A percentile compares a stretch with the other conserved stretches of the same genome.
phyloP scores from a whole-genome alignment of 257 asterid species.

The Pogostemon cablin region DNA sequence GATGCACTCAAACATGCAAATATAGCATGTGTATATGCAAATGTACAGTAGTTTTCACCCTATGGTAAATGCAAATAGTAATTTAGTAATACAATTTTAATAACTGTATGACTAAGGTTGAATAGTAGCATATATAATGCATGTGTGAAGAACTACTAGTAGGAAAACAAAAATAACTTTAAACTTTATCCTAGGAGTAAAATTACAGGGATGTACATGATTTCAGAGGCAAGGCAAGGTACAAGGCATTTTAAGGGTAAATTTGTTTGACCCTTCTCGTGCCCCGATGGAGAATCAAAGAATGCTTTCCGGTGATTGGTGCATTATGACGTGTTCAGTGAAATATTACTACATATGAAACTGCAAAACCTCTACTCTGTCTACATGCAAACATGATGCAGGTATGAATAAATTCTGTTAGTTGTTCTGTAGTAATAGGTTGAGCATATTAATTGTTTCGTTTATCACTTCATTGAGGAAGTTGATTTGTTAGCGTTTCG shows the following conservation, averaged over 20 bases:
- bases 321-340: slow-evolving; percentile 24
- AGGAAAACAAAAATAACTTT: not conserved
- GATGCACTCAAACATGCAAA: not conserved
- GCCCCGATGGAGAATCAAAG: not conserved
- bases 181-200: not conserved
- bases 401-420: slow-evolving; percentile 32
- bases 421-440: slow-evolving; percentile 19
- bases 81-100: not conserved
- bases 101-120: not conserved
- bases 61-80: not conserved
- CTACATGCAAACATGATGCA: slow-evolving; percentile 23
- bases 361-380: slow-evolving; percentile 28
- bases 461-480: not conserved
- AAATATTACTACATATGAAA: slow-evolving; percentile 1
- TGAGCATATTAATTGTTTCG: slow-evolving; percentile 21
- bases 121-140: not conserved
- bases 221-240: not conserved
- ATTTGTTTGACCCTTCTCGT: not conserved
- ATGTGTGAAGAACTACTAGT: not conserved
- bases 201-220: not conserved
- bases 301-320: slow-evolving; percentile 24
- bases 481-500: not conserved
- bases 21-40: not conserved
- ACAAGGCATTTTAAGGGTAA: not conserved
- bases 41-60: not conserved